These are phyloP conservation scores for Kwoniella heveanensis DNA, from an alignment of 768 basidiomycete species.

Conservation along the genomic window DNA sequence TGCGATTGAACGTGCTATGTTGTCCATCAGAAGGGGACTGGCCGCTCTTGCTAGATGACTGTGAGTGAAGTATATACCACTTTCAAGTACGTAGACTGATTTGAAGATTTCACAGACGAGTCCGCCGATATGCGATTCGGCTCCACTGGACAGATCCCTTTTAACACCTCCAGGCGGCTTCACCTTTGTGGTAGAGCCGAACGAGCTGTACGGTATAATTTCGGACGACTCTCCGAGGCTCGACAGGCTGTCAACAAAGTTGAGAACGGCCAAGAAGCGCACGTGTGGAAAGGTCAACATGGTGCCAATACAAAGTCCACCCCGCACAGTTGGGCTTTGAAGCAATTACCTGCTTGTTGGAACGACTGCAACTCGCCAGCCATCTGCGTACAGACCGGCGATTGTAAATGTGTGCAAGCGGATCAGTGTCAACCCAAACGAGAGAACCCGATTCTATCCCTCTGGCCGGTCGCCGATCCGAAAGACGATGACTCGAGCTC, in stretches of 20 bases:
- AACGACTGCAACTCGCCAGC: conserved; percentile 54
- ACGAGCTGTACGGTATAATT: conserved; percentile 29
- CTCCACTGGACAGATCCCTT: conserved; percentile 50
- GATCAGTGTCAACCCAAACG: conserved; percentile 47
- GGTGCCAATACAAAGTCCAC: conserved; percentile 6
- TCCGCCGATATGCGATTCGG: conserved; percentile 51
- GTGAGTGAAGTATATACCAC: conserved; percentile 25
- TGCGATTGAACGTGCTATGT: conserved; percentile 53
- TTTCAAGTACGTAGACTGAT: conserved; percentile 5
- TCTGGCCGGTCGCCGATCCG: conserved; percentile 19
- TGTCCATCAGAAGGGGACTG: conserved; percentile 50
- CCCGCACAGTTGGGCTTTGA: conserved; percentile 46
- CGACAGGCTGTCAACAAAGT: conserved; percentile 17
- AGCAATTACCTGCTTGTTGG: conserved; percentile 51
- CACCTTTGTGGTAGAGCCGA: conserved; percentile 42
- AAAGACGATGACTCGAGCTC: conserved; percentile 14
- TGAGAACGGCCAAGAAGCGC: conserved; percentile 15
- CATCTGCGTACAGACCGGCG: conserved; percentile 54
- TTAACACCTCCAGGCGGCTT: conserved; percentile 43
- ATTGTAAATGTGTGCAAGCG: conserved; percentile 53
- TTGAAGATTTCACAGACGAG: conserved; percentile 26
- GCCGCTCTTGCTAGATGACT: conserved; percentile 54
- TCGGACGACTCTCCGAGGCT: conserved; percentile 17
- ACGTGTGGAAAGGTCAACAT: conserved; percentile 11
- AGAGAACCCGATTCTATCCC: conserved; percentile 39